A percentile compares a stretch with the other conserved stretches of the same genome.
phyloP scores from a whole-genome alignment of 2,329 filamentous ascomycete genomes.

The Rutstroemia sydowiana region DNA sequence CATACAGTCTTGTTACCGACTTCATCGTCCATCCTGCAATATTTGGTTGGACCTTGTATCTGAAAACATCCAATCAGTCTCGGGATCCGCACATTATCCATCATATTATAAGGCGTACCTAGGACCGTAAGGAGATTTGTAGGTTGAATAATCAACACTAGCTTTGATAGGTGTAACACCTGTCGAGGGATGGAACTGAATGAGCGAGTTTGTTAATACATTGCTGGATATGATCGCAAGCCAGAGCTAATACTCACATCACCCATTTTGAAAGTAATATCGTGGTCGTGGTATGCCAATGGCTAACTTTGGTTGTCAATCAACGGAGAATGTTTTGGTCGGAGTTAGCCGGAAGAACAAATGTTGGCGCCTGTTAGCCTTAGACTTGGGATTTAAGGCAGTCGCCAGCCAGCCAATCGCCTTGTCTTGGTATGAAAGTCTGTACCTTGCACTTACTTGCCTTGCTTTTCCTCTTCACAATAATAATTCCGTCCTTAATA shows the following conservation, averaged over 20 bases:
- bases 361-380: no score
- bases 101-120: conserved; percentile 46
- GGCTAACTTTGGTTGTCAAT: background rate
- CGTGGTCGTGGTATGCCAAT: background rate
- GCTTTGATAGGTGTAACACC: conserved; percentile 15
- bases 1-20: conserved; percentile 43
- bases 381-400: no score
- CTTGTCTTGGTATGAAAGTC: no score
- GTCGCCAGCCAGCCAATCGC: no score
- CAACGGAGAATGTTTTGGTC: conserved; percentile 10
- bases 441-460: no score
- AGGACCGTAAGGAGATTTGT: conserved; percentile 58
- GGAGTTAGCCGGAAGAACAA: conserved; percentile 6
- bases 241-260: background rate
- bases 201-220: background rate
- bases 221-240: background rate
- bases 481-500: no score
- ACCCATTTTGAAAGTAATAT: conserved; percentile 5
- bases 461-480: no score
- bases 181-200: conserved; percentile 17
- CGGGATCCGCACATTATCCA: background rate
- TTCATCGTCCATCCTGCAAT: conserved; percentile 45
- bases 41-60: conserved; percentile 54
- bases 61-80: conserved; percentile 27
- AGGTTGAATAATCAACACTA: conserved; percentile 29